Conservation (phyloP, 345 rosid genomes). For the Salix suchowensis region DNA sequence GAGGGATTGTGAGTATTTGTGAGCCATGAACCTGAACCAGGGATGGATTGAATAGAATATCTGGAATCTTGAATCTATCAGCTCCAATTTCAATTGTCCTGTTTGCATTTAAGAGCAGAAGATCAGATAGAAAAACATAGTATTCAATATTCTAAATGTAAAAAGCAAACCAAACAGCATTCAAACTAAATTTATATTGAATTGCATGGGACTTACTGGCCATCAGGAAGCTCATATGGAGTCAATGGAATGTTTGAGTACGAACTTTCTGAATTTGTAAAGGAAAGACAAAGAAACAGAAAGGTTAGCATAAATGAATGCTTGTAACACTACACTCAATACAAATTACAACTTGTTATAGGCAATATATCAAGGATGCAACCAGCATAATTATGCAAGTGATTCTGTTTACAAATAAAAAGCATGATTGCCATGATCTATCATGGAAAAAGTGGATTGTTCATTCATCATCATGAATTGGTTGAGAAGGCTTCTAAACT, state of each 20-base stretch:
- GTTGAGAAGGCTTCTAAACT: not conserved
- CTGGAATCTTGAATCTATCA: slow-evolving; percentile 95
- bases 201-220: slow-evolving; percentile 68
- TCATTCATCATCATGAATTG: not conserved
- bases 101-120: slow-evolving; percentile 16
- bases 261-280: slow-evolving; percentile 51
- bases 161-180: not conserved
- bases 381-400: not conserved
- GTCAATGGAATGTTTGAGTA: slow-evolving; percentile 98
- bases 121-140: not conserved
- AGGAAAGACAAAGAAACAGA: not conserved
- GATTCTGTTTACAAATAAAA: not conserved
- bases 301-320: not conserved
- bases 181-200: not conserved
- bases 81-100: slow-evolving; percentile 98
- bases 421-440: not conserved
- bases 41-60: slow-evolving; percentile 86
- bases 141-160: not conserved
- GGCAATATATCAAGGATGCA: not conserved
- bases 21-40: slow-evolving; percentile 59
- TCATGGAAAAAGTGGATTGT: not conserved
- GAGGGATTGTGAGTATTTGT: not conserved
- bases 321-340: not conserved
- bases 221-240: slow-evolving; percentile 98
- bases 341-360: not conserved